Conservation (phyloP, 192 early-diverging fungal species). For the Helicostylum pulchrum region DNA sequence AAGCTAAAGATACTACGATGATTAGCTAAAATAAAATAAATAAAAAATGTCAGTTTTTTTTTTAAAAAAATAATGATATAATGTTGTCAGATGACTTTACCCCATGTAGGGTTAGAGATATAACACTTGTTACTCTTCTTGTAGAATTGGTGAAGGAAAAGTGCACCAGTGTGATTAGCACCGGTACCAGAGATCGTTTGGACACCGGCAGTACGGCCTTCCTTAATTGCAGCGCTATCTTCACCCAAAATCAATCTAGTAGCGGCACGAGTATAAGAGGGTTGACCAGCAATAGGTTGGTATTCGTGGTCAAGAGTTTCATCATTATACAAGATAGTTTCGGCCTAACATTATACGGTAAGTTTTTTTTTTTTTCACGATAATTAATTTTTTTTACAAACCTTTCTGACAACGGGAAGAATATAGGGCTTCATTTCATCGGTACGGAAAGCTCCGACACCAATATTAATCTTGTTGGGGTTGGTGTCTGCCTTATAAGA, state of each 20-base stretch:
- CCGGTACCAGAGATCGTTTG: constrained; percentile 98
- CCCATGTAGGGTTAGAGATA: constrained; percentile 97
- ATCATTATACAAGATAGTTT: constrained; percentile 68
- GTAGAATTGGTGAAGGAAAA: constrained; percentile 77
- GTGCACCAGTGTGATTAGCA: constrained; percentile 81
- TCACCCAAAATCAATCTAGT: constrained; percentile 79
- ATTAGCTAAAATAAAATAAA: constrained; percentile 54
- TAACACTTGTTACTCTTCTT: constrained; percentile 62
- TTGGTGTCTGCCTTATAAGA: constrained; percentile 76
- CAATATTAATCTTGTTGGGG: constrained; percentile 85
- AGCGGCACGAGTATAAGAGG: constrained; percentile 76
- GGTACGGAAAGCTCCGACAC: constrained; percentile 95
- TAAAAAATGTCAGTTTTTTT: not conserved
- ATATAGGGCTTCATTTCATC: constrained; percentile 93
- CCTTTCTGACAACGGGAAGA: constrained; percentile 90
- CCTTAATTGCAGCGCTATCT: constrained; percentile 46
- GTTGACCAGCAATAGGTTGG: constrained; percentile 80
- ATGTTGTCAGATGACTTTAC: constrained; percentile 35
- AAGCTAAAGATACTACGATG: constrained; percentile 86
- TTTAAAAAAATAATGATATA: not conserved
- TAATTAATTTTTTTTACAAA: constrained; percentile 26
- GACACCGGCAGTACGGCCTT: constrained; percentile 45
- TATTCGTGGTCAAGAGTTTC: constrained; percentile 89
- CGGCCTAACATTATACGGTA: constrained; percentile 52
- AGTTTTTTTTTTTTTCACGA: not conserved